These are phyloP conservation scores for Mortierella sp. DNA, from an alignment of 371 early-diverging fungal species.

Conservation along the genomic window DNA sequence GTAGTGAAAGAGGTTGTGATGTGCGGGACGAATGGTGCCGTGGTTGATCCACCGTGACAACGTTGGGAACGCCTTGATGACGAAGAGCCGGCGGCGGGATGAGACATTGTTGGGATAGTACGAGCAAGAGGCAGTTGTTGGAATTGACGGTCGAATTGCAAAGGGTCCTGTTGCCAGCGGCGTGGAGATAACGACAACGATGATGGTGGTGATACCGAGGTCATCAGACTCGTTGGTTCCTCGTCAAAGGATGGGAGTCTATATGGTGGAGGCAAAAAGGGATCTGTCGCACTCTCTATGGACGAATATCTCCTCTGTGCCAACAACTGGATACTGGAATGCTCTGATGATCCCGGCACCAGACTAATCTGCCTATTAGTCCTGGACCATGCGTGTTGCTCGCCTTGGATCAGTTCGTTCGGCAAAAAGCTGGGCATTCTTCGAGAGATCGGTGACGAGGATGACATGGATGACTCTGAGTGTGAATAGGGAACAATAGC, in stretches of 20 bases:
- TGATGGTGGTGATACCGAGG: background rate
- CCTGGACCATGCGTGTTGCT: background rate
- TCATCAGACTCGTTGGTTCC: background rate
- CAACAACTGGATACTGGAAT: background rate
- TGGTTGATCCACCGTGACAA: too few relatives aligned
- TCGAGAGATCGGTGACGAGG: slow-evolving; percentile 18
- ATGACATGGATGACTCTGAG: slow-evolving; percentile 8
- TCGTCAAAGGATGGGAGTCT: background rate
- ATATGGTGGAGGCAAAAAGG: slow-evolving; percentile 14
- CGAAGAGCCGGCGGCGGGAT: too few relatives aligned
- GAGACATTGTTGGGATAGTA: too few relatives aligned
- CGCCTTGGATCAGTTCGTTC: background rate
- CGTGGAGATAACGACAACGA: too few relatives aligned
- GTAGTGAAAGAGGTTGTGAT: too few relatives aligned
- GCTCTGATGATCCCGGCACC: background rate
- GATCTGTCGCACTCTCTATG: background rate
- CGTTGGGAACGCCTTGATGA: too few relatives aligned
- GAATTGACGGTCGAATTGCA: too few relatives aligned
- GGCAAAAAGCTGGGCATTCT: background rate
- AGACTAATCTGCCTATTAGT: background rate
- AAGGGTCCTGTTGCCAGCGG: too few relatives aligned
- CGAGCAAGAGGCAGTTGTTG: too few relatives aligned
- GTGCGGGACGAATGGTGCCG: too few relatives aligned
- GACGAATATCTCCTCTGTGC: slow-evolving; percentile 9
- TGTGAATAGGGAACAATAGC: slow-evolving; percentile 3